phyloP scores from a whole-genome alignment of 2,329 filamentous ascomycete species.

The Diaporthe eres region DNA sequence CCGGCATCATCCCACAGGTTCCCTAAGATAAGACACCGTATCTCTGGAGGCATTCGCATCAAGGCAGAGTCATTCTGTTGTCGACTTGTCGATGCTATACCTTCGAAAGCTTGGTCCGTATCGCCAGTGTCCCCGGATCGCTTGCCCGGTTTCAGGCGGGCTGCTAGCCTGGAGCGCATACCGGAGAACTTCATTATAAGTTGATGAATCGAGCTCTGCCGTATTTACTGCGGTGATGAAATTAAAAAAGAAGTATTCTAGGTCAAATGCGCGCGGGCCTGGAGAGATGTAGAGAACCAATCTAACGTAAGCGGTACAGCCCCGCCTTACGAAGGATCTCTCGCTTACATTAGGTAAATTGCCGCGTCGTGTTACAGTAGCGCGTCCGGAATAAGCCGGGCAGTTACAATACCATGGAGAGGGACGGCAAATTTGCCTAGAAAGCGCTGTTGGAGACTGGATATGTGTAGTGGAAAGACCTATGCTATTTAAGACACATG shows the following conservation, averaged over 20 bases:
- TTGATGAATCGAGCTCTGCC: background rate
- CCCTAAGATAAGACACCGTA: slow-evolving; percentile 7
- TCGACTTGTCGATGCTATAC: slow-evolving; percentile 15
- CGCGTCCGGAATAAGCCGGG: too few species aligned
- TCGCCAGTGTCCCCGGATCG: slow-evolving; percentile 11
- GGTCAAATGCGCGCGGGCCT: slow-evolving; percentile 6
- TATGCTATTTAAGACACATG: too few species aligned
- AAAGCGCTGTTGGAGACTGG: too few species aligned
- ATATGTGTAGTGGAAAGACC: too few species aligned
- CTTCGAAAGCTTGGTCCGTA: slow-evolving; percentile 14
- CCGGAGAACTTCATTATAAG: slow-evolving; percentile 7
- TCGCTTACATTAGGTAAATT: background rate
- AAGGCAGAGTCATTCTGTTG: slow-evolving; percentile 14
- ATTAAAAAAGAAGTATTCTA: slow-evolving; percentile 4
- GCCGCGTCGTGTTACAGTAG: too few species aligned
- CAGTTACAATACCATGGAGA: too few species aligned
- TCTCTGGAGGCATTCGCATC: slow-evolving; percentile 15
- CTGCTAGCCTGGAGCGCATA: slow-evolving; percentile 13
- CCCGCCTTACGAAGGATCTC: slow-evolving; percentile 15
- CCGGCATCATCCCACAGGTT: slow-evolving; percentile 19
- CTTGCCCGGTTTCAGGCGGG: slow-evolving; percentile 12
- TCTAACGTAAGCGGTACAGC: slow-evolving; percentile 15
- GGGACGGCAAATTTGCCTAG: too few species aligned
- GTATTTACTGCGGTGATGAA: slow-evolving; percentile 1
- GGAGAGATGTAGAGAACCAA: slow-evolving; percentile 10